Percentiles rank a stretch among this genome's conserved stretches.
phyloP scores from a whole-genome alignment of 495 filamentous ascomycete species.

The Neurospora africana region DNA sequence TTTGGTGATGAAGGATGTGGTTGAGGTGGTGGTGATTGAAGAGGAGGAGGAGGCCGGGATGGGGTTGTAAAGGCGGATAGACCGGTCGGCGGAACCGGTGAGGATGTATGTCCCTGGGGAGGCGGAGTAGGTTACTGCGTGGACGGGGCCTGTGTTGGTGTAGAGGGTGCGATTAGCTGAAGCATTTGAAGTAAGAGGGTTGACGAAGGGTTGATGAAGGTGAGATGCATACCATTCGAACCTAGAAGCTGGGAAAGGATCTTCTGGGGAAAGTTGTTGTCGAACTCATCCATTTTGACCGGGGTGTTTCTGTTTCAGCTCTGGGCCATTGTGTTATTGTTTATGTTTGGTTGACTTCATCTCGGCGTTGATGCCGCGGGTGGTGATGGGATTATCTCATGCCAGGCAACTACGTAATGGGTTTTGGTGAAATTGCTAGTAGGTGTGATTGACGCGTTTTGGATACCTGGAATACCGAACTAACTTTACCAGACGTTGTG shows the following conservation, averaged over 20 bases:
- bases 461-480: not conserved
- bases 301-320: not conserved
- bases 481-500: not conserved
- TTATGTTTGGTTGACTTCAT: slow-evolving; percentile 11
- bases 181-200: not conserved
- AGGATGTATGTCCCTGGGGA: slow-evolving; percentile 66
- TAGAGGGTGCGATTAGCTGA: not conserved
- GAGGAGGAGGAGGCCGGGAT: slow-evolving; percentile 11
- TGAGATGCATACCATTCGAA: slow-evolving; percentile 22
- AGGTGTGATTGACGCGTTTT: not conserved
- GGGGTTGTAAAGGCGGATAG: slow-evolving; percentile 68
- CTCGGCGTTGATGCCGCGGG: not conserved
- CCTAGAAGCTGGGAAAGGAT: slow-evolving; percentile 24
- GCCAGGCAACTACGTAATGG: not conserved
- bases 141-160: slow-evolving; percentile 50
- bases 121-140: slow-evolving; percentile 61
- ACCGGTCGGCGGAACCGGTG: slow-evolving; percentile 76
- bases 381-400: not conserved
- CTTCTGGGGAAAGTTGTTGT: not conserved
- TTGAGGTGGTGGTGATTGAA: slow-evolving; percentile 22
- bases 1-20: slow-evolving; percentile 21
- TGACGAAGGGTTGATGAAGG: not conserved
- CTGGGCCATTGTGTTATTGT: not conserved
- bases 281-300: not conserved
- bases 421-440: too few species aligned